phyloP scores from a whole-genome alignment of 148 eudicot species.

The Talinum fruticosum region DNA sequence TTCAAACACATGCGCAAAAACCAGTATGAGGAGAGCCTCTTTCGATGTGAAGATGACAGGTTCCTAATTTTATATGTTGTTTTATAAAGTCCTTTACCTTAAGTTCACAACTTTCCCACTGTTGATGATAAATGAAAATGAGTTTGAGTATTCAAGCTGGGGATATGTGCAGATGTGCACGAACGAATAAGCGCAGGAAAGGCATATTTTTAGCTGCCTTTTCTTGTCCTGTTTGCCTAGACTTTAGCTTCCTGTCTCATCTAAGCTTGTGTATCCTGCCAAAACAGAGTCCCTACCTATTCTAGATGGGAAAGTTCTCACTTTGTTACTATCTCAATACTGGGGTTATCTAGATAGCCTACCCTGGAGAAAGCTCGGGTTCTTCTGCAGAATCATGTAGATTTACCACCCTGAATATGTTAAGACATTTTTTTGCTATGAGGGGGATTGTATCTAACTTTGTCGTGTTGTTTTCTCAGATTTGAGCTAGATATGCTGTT shows the following conservation, averaged over 20 bases:
- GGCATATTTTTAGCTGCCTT: background rate
- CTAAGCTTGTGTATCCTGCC: background rate
- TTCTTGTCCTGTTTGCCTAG: background rate
- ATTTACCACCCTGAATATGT: background rate
- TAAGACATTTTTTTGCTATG: background rate
- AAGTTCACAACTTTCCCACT: background rate
- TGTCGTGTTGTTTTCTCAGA: constrained; percentile 35
- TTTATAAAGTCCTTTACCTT: constrained; percentile 1
- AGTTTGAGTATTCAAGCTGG: background rate
- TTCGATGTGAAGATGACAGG: constrained; percentile 99
- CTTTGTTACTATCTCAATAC: background rate
- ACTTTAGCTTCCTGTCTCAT: background rate
- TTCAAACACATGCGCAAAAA: constrained; percentile 98
- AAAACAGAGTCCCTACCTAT: background rate
- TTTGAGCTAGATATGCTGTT: constrained; percentile 94
- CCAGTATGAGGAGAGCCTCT: constrained; percentile 96
- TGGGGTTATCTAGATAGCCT: background rate
- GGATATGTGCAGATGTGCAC: background rate
- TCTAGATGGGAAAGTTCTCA: background rate
- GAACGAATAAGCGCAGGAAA: background rate
- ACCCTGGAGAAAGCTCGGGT: background rate
- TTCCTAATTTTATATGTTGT: constrained; percentile 13
- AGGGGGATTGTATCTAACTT: background rate
- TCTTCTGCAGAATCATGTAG: background rate
- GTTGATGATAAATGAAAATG: background rate